These are phyloP conservation scores for Wickerhamomyces xylosicus DNA, from an alignment of 805 yeast genomes.

Conservation along the genomic window DNA sequence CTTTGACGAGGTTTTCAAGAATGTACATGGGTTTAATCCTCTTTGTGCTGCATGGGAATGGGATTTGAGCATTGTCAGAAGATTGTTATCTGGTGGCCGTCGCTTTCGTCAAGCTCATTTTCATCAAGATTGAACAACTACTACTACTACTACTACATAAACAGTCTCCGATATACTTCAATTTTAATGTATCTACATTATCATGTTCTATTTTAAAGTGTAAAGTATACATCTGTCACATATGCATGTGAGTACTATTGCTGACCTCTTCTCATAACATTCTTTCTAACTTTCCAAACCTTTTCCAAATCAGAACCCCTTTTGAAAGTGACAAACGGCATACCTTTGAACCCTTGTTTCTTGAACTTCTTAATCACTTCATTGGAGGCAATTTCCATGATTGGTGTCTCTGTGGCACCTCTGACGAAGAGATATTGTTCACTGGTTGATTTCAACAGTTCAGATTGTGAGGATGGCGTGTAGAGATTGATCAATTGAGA, in stretches of 20 bases:
- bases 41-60: slow-evolving; percentile 13
- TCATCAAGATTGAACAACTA: no score
- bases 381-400: slow-evolving; percentile 33
- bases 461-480: slow-evolving; percentile 28
- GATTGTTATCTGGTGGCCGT: no score
- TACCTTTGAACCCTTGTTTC: slow-evolving; percentile 5
- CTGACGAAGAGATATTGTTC: slow-evolving; percentile 34
- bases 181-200: no score
- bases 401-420: slow-evolving; percentile 60
- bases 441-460: slow-evolving; percentile 11
- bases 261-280: slow-evolving; percentile 37
- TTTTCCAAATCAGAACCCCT: slow-evolving; percentile 36
- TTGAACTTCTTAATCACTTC: slow-evolving; percentile 11
- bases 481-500: slow-evolving; percentile 40
- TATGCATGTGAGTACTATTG: neutral
- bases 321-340: slow-evolving; percentile 37
- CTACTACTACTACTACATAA: no score
- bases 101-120: no score
- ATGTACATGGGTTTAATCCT: slow-evolving; percentile 13
- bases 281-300: slow-evolving; percentile 48
- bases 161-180: no score
- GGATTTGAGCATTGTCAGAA: slow-evolving; percentile 3
- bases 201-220: no score
- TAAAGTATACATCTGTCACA: no score
- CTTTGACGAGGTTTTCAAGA: slow-evolving; percentile 11